Evolutionary conservation across 1,284 basidiomycete genomes (phyloP).

Genomic region (Anthracocystis walkeri): DNA sequence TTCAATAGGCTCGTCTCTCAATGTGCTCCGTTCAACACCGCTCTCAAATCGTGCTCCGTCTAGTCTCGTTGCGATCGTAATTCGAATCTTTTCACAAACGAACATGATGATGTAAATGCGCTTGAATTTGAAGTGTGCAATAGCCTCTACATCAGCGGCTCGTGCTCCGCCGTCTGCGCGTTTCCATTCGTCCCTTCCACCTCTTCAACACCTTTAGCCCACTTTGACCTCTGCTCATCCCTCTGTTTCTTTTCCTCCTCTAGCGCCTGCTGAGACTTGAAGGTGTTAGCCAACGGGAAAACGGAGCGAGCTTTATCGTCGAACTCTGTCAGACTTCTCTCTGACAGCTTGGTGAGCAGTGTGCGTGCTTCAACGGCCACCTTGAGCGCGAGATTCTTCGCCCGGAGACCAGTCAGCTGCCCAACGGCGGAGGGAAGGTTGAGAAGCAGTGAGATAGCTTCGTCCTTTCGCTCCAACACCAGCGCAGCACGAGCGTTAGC

Average conservation of each 20-base stretch:
- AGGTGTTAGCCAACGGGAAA: slow-evolving; percentile 70
- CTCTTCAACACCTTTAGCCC: slow-evolving; percentile 13
- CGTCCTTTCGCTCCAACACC: slow-evolving; percentile 15
- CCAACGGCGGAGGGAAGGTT: slow-evolving; percentile 16
- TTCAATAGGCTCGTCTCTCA: neutral
- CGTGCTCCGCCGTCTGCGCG: slow-evolving; percentile 8
- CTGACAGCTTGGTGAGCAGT: slow-evolving; percentile 19
- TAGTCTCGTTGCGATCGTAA: neutral
- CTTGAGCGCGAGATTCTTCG: slow-evolving; percentile 17
- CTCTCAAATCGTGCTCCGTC: neutral
- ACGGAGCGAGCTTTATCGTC: slow-evolving; percentile 52
- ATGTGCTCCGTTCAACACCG: slow-evolving; percentile 6
- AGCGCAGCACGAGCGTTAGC: slow-evolving; percentile 22
- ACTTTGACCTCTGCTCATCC: slow-evolving; percentile 11
- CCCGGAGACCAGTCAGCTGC: neutral
- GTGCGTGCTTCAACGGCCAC: slow-evolving; percentile 12
- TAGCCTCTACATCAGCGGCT: slow-evolving; percentile 13
- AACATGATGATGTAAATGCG: too few species aligned
- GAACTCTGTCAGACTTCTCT: slow-evolving; percentile 52
- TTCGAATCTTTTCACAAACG: neutral
- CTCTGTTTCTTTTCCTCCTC: slow-evolving; percentile 42
- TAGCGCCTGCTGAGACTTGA: slow-evolving; percentile 64
- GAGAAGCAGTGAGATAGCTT: slow-evolving; percentile 31
- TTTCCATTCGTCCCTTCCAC: slow-evolving; percentile 2
- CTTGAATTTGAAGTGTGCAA: too few species aligned